phyloP scores from a whole-genome alignment of 108 stramenopile species.

The Nannochloropsis gaditana region DNA sequence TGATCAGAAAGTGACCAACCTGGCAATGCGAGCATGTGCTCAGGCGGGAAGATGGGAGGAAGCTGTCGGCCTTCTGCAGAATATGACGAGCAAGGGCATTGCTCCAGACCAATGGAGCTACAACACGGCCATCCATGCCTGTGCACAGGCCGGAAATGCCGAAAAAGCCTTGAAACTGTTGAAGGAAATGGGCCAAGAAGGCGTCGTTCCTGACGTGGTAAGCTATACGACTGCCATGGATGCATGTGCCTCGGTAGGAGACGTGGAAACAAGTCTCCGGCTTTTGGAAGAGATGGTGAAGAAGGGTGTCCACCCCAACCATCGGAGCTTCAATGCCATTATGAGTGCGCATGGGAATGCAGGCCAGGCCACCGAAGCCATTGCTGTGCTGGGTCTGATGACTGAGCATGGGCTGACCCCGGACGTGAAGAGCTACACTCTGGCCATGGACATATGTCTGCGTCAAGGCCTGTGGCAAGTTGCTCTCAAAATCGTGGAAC shows the following conservation, averaged over 20 bases:
- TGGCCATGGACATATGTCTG: conserved; percentile 18
- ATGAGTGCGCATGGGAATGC: conserved; percentile 25
- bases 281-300: conserved; percentile 21
- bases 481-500: neutral
- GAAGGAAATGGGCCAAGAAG: conserved; percentile 10
- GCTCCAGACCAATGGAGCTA: conserved; percentile 28
- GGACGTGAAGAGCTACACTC: conserved; percentile 3
- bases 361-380: conserved; percentile 24
- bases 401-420: conserved; percentile 14
- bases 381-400: conserved; percentile 23
- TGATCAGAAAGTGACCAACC: conserved; percentile 24
- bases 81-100: conserved; percentile 30
- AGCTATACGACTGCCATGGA: conserved; percentile 23
- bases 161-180: conserved; percentile 20
- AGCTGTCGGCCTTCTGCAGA: conserved; percentile 29
- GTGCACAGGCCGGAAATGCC: neutral
- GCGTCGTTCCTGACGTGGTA: conserved; percentile 3
- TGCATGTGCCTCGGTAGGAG: neutral
- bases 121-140: conserved; percentile 35
- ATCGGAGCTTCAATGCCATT: conserved; percentile 20
- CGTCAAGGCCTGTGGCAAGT: neutral
- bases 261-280: neutral
- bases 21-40: conserved; percentile 37
- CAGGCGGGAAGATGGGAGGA: conserved; percentile 42
- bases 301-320: neutral